Conservation (phyloP, 345 rosid species). For the Cardamine occulta region DNA sequence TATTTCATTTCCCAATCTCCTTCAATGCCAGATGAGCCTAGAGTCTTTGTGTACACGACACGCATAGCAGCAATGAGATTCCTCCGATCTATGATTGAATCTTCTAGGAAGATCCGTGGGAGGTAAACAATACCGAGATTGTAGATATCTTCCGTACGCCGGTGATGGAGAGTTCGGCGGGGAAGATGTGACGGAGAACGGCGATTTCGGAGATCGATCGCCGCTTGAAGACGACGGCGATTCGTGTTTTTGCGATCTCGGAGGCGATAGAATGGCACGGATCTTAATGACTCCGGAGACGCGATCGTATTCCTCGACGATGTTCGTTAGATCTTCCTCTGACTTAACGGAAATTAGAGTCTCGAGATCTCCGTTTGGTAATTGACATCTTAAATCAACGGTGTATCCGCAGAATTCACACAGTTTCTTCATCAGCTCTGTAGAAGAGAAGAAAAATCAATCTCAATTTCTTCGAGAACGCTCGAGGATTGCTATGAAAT, state of each 20-base stretch:
- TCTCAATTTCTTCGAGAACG: neutral
- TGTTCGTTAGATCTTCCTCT: constrained; percentile 65
- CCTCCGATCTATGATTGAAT: constrained; percentile 26
- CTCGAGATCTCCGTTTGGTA: constrained; percentile 82
- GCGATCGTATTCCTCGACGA: constrained; percentile 57
- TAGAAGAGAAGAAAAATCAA: constrained; percentile 15
- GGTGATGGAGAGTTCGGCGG: constrained; percentile 45
- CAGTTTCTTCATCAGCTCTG: constrained; percentile 55
- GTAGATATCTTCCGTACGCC: constrained; percentile 16
- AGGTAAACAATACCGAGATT: constrained; percentile 35
- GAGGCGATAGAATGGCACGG: constrained; percentile 57
- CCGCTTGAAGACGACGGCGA: constrained; percentile 60
- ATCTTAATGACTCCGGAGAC: constrained; percentile 45
- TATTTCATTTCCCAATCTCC: constrained; percentile 5
- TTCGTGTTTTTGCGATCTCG: constrained; percentile 50
- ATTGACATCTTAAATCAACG: constrained; percentile 63
- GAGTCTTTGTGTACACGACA: constrained; percentile 40
- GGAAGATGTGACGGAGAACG: constrained; percentile 34
- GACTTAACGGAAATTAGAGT: constrained; percentile 76
- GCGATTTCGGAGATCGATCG: constrained; percentile 41
- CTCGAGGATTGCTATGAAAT: neutral
- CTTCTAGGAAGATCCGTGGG: constrained; percentile 40
- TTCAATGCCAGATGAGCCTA: constrained; percentile 41
- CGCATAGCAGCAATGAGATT: constrained; percentile 36
- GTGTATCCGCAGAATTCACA: constrained; percentile 49